Percentiles rank a stretch among this genome's conserved stretches.
Evolutionary conservation across 1,139 yeast genomes (phyloP).

Genomic region (Suhomyces wounanorum): DNA sequence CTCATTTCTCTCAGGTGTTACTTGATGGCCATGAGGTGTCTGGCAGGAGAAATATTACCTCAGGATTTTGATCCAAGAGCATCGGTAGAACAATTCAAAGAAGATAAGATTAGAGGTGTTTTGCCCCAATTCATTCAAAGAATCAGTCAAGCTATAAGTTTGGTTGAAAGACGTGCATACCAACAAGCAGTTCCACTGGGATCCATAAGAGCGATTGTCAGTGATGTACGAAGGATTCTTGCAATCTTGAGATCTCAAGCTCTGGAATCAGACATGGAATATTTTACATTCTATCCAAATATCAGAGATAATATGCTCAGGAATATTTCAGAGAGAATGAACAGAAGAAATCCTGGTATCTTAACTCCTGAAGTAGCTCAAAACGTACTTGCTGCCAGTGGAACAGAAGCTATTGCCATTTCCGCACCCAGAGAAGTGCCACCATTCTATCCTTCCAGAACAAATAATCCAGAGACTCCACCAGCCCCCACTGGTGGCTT

Average conservation of each 20-base stretch:
- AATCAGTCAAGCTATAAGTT: slow-evolving; percentile 36
- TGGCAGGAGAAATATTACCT: slow-evolving; percentile 38
- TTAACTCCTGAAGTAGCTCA: slow-evolving; percentile 45
- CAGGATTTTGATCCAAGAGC: slow-evolving; percentile 16
- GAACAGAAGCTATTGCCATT: slow-evolving; percentile 6
- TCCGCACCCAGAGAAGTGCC: slow-evolving; percentile 5
- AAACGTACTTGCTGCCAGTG: slow-evolving; percentile 22
- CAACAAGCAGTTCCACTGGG: slow-evolving; percentile 35
- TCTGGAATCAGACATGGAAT: slow-evolving; percentile 30
- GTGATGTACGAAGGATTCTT: slow-evolving; percentile 32
- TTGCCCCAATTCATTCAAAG: slow-evolving; percentile 46
- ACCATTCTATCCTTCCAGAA: slow-evolving; percentile 1
- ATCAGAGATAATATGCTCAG: slow-evolving; percentile 31
- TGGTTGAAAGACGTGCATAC: slow-evolving; percentile 43
- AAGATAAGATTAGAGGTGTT: slow-evolving; percentile 25
- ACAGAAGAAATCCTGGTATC: slow-evolving; percentile 38
- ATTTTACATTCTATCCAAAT: slow-evolving; percentile 32
- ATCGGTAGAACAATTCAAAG: slow-evolving; percentile 26
- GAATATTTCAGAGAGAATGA: slow-evolving; percentile 35
- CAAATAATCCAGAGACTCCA: neutral
- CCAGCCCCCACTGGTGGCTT: slow-evolving; percentile 5
- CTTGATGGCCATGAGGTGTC: slow-evolving; percentile 32
- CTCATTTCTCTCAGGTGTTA: slow-evolving; percentile 39
- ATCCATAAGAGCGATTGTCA: slow-evolving; percentile 27
- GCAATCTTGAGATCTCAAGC: slow-evolving; percentile 29